phyloP scores from a whole-genome alignment of 305 asterid genomes.

The Rubia peregrina region DNA sequence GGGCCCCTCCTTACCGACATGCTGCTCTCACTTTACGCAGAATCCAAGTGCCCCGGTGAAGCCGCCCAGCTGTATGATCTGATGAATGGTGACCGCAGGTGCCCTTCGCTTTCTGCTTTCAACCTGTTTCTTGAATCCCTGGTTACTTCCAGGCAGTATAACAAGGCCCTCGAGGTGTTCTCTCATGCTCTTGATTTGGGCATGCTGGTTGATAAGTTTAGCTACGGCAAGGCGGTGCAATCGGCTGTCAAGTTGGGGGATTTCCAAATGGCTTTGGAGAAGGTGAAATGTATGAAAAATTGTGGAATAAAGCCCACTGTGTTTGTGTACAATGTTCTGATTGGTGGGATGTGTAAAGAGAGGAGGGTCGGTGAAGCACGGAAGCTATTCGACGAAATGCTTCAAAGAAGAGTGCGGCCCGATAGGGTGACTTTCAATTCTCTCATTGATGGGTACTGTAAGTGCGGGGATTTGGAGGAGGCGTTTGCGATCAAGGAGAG shows the following conservation, averaged over 20 bases:
- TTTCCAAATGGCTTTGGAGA: too few species aligned
- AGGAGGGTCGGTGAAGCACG: not conserved
- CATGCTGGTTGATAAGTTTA: not conserved
- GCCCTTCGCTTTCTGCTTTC: not conserved
- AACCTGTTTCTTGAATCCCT: not conserved
- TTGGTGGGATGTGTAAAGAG: not conserved
- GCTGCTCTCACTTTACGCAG: not conserved
- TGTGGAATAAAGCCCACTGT: not conserved
- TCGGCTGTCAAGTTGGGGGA: conserved; percentile 3
- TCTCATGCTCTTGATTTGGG: not conserved
- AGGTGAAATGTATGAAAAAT: not conserved
- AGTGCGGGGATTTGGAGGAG: not conserved
- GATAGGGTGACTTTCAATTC: not conserved
- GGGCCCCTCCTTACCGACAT: not conserved
- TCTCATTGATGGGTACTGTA: conserved; percentile 1
- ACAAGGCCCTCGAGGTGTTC: not conserved
- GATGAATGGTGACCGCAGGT: not conserved
- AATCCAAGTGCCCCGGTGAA: not conserved
- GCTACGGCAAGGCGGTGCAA: not conserved
- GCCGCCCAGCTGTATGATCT: not conserved
- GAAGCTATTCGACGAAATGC: not conserved
- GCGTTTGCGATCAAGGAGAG: not conserved
- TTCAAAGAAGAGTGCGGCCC: not conserved
- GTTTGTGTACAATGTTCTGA: not conserved
- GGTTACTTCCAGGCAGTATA: not conserved